Evolutionary conservation across 176 grass and related monocot species (phyloP).

Genomic region (Luzula sylvatica): DNA sequence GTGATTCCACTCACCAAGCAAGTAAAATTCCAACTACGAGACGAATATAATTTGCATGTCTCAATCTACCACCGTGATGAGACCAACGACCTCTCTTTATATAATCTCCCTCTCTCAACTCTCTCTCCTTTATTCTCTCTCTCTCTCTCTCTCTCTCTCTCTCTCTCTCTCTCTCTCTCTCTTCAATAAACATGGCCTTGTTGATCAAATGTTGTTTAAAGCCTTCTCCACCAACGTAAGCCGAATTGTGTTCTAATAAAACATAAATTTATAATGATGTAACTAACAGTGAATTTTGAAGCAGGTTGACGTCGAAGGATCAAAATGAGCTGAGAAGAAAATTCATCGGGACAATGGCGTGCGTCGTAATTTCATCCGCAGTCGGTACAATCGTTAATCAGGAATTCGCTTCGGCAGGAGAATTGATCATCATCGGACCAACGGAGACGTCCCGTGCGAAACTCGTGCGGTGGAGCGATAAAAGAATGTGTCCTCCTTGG

Average conservation of each 20-base stretch:
- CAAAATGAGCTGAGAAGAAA: conserved; percentile 28
- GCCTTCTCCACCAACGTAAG: conserved; percentile 25
- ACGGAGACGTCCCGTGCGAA: not conserved
- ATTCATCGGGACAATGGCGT: conserved; percentile 42
- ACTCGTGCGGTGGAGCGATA: conserved; percentile 67
- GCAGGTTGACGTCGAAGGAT: conserved; percentile 19
- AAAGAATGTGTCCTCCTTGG: conserved; percentile 72
- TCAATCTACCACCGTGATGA: conserved; percentile 31
- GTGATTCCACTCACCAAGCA: conserved; percentile 49
- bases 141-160: not conserved
- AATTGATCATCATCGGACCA: conserved; percentile 1
- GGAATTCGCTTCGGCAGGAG: not conserved
- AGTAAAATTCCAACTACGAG: not conserved
- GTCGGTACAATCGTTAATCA: not conserved
- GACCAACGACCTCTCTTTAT: conserved; percentile 14
- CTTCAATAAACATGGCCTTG: conserved; percentile 25
- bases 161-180: not conserved
- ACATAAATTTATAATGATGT: not conserved
- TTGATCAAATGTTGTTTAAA: conserved; percentile 47
- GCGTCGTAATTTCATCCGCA: conserved; percentile 34
- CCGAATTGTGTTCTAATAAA: not conserved
- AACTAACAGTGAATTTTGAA: not conserved
- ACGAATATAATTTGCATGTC: not conserved
- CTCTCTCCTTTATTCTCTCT: not conserved
- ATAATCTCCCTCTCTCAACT: not conserved